These are phyloP conservation scores for Alternaria sp. DNA, from an alignment of 2,329 filamentous ascomycete species.

Conservation along the genomic window DNA sequence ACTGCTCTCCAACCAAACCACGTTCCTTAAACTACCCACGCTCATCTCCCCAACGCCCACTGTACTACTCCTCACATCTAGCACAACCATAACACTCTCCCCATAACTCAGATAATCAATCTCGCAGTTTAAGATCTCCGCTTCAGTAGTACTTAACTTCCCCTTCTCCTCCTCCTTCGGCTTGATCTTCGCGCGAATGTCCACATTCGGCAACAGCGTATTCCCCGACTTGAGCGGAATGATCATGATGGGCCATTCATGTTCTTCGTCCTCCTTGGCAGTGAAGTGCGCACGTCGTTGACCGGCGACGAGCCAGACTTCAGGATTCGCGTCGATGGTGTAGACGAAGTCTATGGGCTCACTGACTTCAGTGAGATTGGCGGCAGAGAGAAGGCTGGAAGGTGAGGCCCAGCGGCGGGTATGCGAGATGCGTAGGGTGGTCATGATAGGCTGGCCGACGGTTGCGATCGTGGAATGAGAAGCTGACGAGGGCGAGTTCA, in stretches of 20 bases:
- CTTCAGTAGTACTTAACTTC: constrained; percentile 8
- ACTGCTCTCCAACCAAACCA: constrained; percentile 40
- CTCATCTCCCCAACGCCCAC: constrained; percentile 43
- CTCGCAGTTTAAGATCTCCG: constrained; percentile 65
- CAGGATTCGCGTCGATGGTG: constrained; percentile 75
- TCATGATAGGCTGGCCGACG: constrained; percentile 70
- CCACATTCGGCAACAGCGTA: constrained; percentile 77
- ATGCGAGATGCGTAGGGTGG: constrained; percentile 64
- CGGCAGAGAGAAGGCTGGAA: constrained; percentile 27
- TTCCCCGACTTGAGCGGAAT: constrained; percentile 81
- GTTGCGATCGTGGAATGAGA: constrained; percentile 52
- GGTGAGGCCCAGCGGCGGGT: constrained; percentile 60
- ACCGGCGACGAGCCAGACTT: constrained; percentile 86
- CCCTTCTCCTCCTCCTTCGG: constrained; percentile 35
- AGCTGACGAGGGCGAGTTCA: constrained; percentile 50
- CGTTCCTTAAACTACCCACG: constrained; percentile 23
- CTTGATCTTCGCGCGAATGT: constrained; percentile 70
- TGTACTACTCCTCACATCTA: constrained; percentile 72
- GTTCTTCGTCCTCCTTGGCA: constrained; percentile 55
- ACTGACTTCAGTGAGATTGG: constrained; percentile 35
- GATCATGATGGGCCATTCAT: constrained; percentile 71
- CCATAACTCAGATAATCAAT: constrained; percentile 80
- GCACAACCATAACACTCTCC: constrained; percentile 76
- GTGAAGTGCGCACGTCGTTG: constrained; percentile 79
- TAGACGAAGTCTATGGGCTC: constrained; percentile 78